Evolutionary conservation across 345 rosid species (phyloP).

Genomic region (Corymbia maculata): DNA sequence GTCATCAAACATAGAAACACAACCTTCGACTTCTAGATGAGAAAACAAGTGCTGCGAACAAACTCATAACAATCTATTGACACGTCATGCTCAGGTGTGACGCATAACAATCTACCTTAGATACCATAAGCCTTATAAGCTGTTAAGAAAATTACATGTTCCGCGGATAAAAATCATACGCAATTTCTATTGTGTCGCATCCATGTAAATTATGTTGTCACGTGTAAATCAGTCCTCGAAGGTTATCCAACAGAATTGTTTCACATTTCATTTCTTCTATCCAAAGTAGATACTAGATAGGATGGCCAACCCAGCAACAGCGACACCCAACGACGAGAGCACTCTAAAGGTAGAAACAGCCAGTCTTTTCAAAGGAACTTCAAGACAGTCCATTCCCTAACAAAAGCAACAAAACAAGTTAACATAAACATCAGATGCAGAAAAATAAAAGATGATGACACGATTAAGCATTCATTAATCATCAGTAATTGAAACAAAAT

Average conservation of each 20-base stretch:
- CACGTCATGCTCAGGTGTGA: too few relatives aligned
- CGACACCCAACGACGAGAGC: constrained; percentile 49
- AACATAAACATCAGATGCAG: not conserved
- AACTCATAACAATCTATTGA: too few relatives aligned
- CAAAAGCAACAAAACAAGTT: not conserved
- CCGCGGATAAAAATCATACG: too few relatives aligned
- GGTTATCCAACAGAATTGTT: not conserved
- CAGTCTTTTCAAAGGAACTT: constrained; percentile 39
- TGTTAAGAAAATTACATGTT: too few relatives aligned
- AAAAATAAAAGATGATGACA: not conserved
- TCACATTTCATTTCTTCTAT: constrained; percentile 28
- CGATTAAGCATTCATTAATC: not conserved
- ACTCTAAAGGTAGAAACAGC: constrained; percentile 29
- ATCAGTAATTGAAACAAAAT: not conserved
- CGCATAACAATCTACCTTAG: too few relatives aligned
- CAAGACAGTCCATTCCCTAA: constrained; percentile 54
- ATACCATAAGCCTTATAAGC: too few relatives aligned
- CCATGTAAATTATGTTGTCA: not conserved
- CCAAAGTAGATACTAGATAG: constrained; percentile 51
- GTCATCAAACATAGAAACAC: too few relatives aligned
- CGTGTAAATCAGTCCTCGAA: not conserved
- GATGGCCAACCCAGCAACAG: constrained; percentile 57
- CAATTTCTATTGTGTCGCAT: not conserved
- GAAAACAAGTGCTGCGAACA: too few relatives aligned
- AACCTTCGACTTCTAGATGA: too few relatives aligned